Percentiles rank a stretch among this genome's conserved stretches.
phyloP scores from a whole-genome alignment of 163 green algal species.

The Chlorella variabilis region DNA sequence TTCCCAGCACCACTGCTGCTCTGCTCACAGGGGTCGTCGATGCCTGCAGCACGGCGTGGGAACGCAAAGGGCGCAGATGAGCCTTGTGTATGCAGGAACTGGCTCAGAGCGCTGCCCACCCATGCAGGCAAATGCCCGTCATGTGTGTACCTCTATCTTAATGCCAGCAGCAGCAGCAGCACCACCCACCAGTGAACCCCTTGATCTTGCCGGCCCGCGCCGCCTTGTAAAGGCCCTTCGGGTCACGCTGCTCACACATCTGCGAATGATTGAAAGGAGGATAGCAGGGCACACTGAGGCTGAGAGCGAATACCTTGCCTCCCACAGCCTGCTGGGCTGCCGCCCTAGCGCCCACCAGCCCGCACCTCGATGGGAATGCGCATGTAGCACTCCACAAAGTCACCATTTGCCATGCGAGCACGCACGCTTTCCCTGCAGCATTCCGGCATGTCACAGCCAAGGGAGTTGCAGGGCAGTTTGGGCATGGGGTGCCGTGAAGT shows the following conservation, averaged over 20 bases:
- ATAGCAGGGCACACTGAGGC: no score
- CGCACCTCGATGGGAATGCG: slow-evolving; percentile 32
- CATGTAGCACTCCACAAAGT: slow-evolving; percentile 93
- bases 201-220: slow-evolving; percentile 93
- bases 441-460: not conserved
- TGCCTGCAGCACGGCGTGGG: no score
- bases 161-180: slow-evolving; percentile 14
- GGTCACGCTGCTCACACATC: slow-evolving; percentile 91
- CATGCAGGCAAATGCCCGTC: no score
- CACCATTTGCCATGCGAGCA: slow-evolving; percentile 53
- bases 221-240: slow-evolving; percentile 98
- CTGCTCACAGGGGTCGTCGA: slow-evolving; percentile 94
- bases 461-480: not conserved
- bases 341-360: no score
- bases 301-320: no score
- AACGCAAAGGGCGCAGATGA: no score
- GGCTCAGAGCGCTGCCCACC: no score
- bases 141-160: not conserved
- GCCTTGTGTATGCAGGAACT: no score
- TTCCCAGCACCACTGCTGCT: not conserved
- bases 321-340: no score
- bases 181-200: no score
- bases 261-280: no score
- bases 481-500: no score
- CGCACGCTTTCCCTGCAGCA: slow-evolving; percentile 71